phyloP scores from a whole-genome alignment of 352 stramenopile species.

The Pythium brassicae region DNA sequence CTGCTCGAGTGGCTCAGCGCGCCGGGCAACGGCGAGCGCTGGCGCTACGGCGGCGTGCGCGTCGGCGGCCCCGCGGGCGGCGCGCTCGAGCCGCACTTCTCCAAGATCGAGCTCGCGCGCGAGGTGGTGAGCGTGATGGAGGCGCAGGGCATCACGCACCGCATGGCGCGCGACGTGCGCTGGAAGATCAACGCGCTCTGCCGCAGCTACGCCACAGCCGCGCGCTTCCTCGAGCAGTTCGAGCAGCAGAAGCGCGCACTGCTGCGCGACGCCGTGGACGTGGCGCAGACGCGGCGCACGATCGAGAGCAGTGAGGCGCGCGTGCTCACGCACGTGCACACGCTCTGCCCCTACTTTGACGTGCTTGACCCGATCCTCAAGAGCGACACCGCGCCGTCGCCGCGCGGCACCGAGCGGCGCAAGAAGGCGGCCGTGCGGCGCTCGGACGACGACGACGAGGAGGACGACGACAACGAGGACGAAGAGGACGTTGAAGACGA shows the following conservation, averaged over 20 bases:
- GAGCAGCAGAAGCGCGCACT: conserved; percentile 7
- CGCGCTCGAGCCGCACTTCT: conserved; percentile 8
- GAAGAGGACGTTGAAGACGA: background rate
- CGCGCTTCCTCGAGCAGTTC: conserved; percentile 10
- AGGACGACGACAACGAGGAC: background rate
- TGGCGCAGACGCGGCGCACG: background rate
- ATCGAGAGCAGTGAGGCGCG: conserved; percentile 8
- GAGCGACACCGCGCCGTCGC: conserved; percentile 1
- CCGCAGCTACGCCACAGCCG: conserved; percentile 8
- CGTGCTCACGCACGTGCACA: conserved; percentile 11
- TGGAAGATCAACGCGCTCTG: conserved; percentile 15
- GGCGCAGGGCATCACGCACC: conserved; percentile 13
- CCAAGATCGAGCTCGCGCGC: conserved; percentile 16
- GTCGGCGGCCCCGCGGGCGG: background rate
- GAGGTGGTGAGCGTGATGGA: conserved; percentile 8
- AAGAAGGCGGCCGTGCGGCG: background rate
- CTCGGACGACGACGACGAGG: background rate
- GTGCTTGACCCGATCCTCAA: conserved; percentile 10
- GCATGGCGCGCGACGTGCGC: conserved; percentile 14
- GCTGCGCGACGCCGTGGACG: background rate
- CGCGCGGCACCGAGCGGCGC: background rate
- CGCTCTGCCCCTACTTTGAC: conserved; percentile 12
- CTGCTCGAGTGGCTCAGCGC: conserved; percentile 39
- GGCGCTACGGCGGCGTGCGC: conserved; percentile 16
- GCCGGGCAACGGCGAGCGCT: conserved; percentile 38